These are phyloP conservation scores for Boletus reticulatus DNA, from an alignment of 768 basidiomycete species.

Conservation along the genomic window DNA sequence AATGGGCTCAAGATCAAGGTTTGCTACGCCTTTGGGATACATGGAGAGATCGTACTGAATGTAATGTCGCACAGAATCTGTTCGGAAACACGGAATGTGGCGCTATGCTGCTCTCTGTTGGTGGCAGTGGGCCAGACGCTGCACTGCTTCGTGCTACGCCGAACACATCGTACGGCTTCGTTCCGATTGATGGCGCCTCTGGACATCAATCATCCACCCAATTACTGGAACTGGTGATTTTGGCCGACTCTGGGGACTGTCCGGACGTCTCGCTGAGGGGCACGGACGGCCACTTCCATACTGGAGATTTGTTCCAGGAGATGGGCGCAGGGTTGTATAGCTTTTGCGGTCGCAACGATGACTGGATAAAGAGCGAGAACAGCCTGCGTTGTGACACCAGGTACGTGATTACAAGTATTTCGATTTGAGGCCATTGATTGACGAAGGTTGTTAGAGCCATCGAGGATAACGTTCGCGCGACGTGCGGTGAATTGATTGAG, in stretches of 20 bases:
- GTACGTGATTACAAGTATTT: slow-evolving; percentile 34
- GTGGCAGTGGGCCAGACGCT: slow-evolving; percentile 49
- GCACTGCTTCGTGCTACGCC: slow-evolving; percentile 57
- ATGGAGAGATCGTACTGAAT: slow-evolving; percentile 19
- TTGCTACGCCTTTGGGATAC: slow-evolving; percentile 26
- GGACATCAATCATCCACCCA: slow-evolving; percentile 54
- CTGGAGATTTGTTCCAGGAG: slow-evolving; percentile 79
- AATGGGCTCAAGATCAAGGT: slow-evolving; percentile 66
- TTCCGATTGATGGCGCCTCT: slow-evolving; percentile 47
- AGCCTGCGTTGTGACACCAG: slow-evolving; percentile 78
- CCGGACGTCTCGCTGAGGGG: slow-evolving; percentile 57
- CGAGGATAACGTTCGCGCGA: slow-evolving; percentile 70
- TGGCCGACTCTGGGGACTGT: slow-evolving; percentile 65
- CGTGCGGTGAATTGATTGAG: slow-evolving; percentile 54
- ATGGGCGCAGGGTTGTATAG: slow-evolving; percentile 54
- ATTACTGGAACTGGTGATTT: slow-evolving; percentile 68
- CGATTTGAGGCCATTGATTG: slow-evolving; percentile 2
- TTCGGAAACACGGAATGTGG: slow-evolving; percentile 84
- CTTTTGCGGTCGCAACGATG: slow-evolving; percentile 73
- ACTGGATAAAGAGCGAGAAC: slow-evolving; percentile 84
- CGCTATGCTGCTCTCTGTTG: slow-evolving; percentile 62
- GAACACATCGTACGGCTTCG: slow-evolving; percentile 65
- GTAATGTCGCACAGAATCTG: slow-evolving; percentile 49
- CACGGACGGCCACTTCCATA: slow-evolving; percentile 72
- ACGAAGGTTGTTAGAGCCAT: slow-evolving; percentile 48